These are phyloP conservation scores for Zygosaccharomyces lentus DNA, from an alignment of 805 yeast species.

Conservation along the genomic window DNA sequence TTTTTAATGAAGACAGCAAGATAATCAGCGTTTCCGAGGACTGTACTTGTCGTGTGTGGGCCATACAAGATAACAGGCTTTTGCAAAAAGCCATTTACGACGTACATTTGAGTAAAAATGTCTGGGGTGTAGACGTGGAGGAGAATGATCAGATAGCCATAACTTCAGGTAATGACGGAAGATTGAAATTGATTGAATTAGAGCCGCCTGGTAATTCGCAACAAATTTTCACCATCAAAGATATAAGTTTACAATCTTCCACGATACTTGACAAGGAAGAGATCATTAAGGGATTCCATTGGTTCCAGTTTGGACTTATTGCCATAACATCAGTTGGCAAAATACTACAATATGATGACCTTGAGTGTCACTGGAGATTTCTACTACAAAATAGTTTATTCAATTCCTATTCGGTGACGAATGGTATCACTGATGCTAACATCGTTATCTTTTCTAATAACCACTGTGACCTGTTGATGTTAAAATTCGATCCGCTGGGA, in stretches of 20 bases:
- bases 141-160: slow-evolving; percentile 48
- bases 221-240: slow-evolving; percentile 28
- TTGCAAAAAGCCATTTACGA: slow-evolving; percentile 44
- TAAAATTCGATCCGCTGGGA: slow-evolving; percentile 41
- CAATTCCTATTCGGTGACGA: slow-evolving; percentile 41
- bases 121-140: slow-evolving; percentile 73
- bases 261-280: slow-evolving; percentile 44
- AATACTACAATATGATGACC: slow-evolving; percentile 35
- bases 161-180: slow-evolving; percentile 94
- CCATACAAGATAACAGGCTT: slow-evolving; percentile 33
- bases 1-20: slow-evolving; percentile 40
- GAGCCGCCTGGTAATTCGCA: slow-evolving; percentile 32
- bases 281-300: slow-evolving; percentile 55
- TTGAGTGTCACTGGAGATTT: slow-evolving; percentile 29
- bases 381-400: slow-evolving; percentile 28
- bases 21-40: slow-evolving; percentile 80
- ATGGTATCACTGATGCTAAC: slow-evolving; percentile 38
- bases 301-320: slow-evolving; percentile 44
- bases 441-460: slow-evolving; percentile 35
- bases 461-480: slow-evolving; percentile 42
- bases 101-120: slow-evolving; percentile 78
- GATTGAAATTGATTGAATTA: slow-evolving; percentile 60
- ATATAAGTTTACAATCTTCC: slow-evolving; percentile 33
- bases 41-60: slow-evolving; percentile 79
- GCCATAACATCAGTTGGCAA: slow-evolving; percentile 59